Percentiles rank a stretch among this genome's conserved stretches.
Conservation (phyloP, 2,329 filamentous ascomycete species). For the Beauveria medogensis region DNA sequence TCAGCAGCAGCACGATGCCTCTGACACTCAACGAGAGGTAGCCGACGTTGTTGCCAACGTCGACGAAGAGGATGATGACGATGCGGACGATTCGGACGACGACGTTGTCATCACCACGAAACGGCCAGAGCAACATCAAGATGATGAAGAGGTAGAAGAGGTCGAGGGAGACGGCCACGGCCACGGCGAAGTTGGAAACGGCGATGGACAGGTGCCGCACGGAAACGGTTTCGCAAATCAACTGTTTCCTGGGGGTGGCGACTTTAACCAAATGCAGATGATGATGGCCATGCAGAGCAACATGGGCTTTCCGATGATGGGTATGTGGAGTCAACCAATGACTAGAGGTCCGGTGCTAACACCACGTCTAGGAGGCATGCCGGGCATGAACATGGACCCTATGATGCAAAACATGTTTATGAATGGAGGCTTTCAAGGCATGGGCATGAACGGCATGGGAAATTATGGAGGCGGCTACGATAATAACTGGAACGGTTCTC, state of each 20-base stretch:
- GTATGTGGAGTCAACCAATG: slow-evolving; percentile 44
- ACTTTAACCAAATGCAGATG: slow-evolving; percentile 73
- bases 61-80: slow-evolving; percentile 12
- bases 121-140: slow-evolving; percentile 16
- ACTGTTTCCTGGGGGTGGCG: slow-evolving; percentile 52
- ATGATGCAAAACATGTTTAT: slow-evolving; percentile 73
- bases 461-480: slow-evolving; percentile 61
- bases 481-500: slow-evolving; percentile 74
- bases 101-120: slow-evolving; percentile 14
- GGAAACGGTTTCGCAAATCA: slow-evolving; percentile 41
- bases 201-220: slow-evolving; percentile 22
- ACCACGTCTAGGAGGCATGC: slow-evolving; percentile 51
- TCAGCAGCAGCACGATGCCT: slow-evolving; percentile 9
- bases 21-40: slow-evolving; percentile 3
- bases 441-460: slow-evolving; percentile 74
- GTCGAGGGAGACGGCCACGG: slow-evolving; percentile 20
- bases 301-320: slow-evolving; percentile 74
- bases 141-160: slow-evolving; percentile 17
- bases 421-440: slow-evolving; percentile 70
- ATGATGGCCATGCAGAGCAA: slow-evolving; percentile 70
- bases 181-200: slow-evolving; percentile 23
- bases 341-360: background rate
- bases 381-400: slow-evolving; percentile 78
- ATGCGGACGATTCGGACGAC: slow-evolving; percentile 12
- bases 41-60: slow-evolving; percentile 10